Percentiles rank a stretch among this genome's conserved stretches.
phyloP scores from a whole-genome alignment of 768 basidiomycete species.

The Gymnopilus dilepis region DNA sequence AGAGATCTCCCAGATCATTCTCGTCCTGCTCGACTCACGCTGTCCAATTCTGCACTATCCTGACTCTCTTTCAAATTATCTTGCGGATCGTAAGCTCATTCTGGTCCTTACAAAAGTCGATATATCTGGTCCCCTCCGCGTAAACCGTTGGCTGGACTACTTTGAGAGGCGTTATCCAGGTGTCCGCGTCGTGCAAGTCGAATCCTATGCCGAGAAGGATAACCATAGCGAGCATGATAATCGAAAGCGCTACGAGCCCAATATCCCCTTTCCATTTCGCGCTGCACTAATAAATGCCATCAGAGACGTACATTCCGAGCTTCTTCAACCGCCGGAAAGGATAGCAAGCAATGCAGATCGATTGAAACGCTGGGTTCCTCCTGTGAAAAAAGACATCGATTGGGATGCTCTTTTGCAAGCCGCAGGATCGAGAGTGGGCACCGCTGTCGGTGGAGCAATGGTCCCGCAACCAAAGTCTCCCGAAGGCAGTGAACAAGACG shows the following conservation, averaged over 20 bases:
- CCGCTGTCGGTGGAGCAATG: conserved; percentile 46
- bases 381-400: conserved; percentile 68
- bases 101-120: conserved; percentile 90
- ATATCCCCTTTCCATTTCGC: conserved; percentile 70
- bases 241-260: conserved; percentile 58
- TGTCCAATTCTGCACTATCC: conserved; percentile 90
- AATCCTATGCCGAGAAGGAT: conserved; percentile 69
- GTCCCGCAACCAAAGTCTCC: conserved; percentile 34
- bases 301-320: conserved; percentile 63
- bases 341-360: conserved; percentile 53
- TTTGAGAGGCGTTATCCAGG: conserved; percentile 59
- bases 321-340: conserved; percentile 70
- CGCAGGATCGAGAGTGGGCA: conserved; percentile 49
- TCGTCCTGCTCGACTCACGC: conserved; percentile 88
- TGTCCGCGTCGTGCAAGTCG: conserved; percentile 71
- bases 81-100: conserved; percentile 60
- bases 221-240: conserved; percentile 48
- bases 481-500: conserved; percentile 30
- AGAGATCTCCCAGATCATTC: conserved; percentile 88
- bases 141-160: conserved; percentile 68
- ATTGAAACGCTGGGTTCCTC: conserved; percentile 66
- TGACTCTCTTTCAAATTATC: conserved; percentile 71
- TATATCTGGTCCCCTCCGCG: conserved; percentile 71
- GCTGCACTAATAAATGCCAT: conserved; percentile 69
- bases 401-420: conserved; percentile 70